Conservation (phyloP, 1,284 basidiomycete genomes). For the Fomitopsis pinicola region DNA sequence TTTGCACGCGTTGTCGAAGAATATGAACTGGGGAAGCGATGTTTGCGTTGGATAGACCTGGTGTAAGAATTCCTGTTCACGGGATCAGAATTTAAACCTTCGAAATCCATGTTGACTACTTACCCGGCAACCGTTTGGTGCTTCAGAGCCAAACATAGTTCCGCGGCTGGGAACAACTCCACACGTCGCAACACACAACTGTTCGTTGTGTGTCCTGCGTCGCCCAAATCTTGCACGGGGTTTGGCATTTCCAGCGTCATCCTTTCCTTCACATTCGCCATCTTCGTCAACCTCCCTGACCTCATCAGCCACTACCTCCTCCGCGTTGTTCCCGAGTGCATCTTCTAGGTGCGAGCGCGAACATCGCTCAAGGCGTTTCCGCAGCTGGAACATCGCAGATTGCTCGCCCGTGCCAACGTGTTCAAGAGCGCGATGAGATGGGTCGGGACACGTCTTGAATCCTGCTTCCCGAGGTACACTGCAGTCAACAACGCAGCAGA, state of each 20-base stretch:
- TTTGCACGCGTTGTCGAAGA: conserved; percentile 28
- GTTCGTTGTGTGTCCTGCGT: conserved; percentile 30
- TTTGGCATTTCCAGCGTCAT: neutral
- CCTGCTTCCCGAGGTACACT: too few relatives aligned
- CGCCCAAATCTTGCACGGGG: conserved; percentile 26
- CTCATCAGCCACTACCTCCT: too few relatives aligned
- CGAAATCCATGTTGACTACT: conserved; percentile 9
- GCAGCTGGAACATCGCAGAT: too few relatives aligned
- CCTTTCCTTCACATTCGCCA: too few relatives aligned
- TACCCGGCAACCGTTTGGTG: conserved; percentile 17
- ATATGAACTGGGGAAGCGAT: conserved; percentile 10
- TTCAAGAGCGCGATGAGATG: too few relatives aligned
- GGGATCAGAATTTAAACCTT: neutral
- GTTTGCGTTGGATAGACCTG: neutral
- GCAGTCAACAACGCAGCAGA: too few relatives aligned
- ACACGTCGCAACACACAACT: conserved; percentile 28
- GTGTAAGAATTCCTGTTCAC: neutral
- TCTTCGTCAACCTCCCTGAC: too few relatives aligned
- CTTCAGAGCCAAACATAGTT: conserved; percentile 31
- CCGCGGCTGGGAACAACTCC: conserved; percentile 26
- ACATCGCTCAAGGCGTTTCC: too few relatives aligned
- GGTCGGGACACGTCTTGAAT: too few relatives aligned
- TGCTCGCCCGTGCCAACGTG: too few relatives aligned
- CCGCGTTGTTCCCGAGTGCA: too few relatives aligned
- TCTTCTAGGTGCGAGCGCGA: too few relatives aligned